Evolutionary conservation across 371 early-diverging fungal species (phyloP).

Genomic region (Parasitella parasitica): DNA sequence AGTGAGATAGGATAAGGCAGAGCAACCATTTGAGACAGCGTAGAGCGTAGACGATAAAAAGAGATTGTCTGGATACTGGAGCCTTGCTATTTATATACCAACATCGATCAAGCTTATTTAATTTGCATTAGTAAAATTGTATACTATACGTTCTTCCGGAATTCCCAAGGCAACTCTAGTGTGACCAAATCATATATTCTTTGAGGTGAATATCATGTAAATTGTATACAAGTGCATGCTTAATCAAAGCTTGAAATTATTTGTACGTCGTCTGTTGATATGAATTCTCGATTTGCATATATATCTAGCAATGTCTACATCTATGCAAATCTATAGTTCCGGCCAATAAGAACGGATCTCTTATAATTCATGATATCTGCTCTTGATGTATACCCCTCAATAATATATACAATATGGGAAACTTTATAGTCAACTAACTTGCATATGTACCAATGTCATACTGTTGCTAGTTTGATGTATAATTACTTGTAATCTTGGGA

Average conservation of each 20-base stretch:
- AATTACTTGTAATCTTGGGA: background rate
- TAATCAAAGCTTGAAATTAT: background rate
- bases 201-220: background rate
- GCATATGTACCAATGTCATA: no score
- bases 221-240: background rate
- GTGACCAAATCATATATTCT: background rate
- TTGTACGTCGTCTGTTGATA: no score
- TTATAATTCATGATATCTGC: background rate
- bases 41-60: background rate
- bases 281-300: no score
- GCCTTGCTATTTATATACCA: background rate
- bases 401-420: no score
- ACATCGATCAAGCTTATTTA: background rate
- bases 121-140: background rate
- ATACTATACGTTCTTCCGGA: background rate
- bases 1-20: constrained; percentile 11
- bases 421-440: background rate
- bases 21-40: background rate
- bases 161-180: background rate
- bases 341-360: background rate
- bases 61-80: background rate
- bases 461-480: background rate
- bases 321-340: background rate
- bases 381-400: background rate
- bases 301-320: no score